Percentiles rank a stretch among this genome's conserved stretches.
Evolutionary conservation across 2,329 filamentous ascomycete species (phyloP).

Genomic region (Cladosporium sp.): DNA sequence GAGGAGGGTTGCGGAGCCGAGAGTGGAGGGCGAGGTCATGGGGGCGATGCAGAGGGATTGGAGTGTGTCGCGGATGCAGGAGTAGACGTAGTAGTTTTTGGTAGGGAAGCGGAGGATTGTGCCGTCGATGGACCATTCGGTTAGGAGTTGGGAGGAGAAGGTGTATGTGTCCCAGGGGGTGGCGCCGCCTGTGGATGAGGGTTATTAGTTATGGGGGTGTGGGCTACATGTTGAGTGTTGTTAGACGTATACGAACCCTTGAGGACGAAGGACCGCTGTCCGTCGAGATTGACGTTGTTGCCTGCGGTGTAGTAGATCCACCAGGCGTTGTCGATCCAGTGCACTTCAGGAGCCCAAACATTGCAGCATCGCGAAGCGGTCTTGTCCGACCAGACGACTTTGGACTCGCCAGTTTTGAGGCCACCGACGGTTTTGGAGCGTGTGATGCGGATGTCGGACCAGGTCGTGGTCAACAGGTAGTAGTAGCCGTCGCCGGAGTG

Average conservation of each 20-base stretch:
- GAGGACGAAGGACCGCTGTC: conserved; percentile 55
- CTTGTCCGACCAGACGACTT: conserved; percentile 52
- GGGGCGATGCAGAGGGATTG: conserved; percentile 46
- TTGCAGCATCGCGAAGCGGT: conserved; percentile 53
- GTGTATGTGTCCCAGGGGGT: conserved; percentile 54
- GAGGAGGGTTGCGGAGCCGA: conserved; percentile 51
- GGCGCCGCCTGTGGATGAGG: conserved; percentile 46
- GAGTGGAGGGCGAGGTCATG: conserved; percentile 43
- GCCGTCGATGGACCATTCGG: conserved; percentile 56
- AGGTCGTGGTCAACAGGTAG: conserved; percentile 58
- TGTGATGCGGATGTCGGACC: conserved; percentile 57
- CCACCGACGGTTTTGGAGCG: conserved; percentile 56
- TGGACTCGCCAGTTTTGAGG: conserved; percentile 55
- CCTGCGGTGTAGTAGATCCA: conserved; percentile 61
- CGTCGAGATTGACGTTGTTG: conserved; percentile 42
- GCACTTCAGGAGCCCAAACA: conserved; percentile 60
- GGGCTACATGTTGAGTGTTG: background rate
- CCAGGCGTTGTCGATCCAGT: conserved; percentile 51
- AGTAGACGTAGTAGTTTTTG: conserved; percentile 57
- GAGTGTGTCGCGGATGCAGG: conserved; percentile 41
- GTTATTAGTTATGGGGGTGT: background rate
- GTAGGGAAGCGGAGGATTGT: conserved; percentile 52
- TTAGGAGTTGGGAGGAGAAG: conserved; percentile 50
- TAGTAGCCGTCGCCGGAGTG: conserved; percentile 55
- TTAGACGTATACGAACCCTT: conserved; percentile 28